A percentile compares a stretch with the other conserved stretches of the same genome.
These are phyloP conservation scores for Solanum commersonii DNA, from an alignment of 257 asterid genomes.

Conservation along the genomic window DNA sequence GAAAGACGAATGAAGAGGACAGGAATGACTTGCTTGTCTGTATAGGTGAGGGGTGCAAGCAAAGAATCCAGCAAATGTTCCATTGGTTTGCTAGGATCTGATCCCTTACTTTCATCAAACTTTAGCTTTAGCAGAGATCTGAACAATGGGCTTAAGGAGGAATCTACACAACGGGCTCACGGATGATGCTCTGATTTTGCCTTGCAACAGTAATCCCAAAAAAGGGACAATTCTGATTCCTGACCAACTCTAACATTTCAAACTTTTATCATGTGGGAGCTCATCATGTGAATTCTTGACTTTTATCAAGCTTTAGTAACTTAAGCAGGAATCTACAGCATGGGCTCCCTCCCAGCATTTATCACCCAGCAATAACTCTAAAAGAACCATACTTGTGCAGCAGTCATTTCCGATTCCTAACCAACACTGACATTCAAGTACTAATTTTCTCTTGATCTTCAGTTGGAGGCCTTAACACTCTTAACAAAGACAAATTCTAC, in stretches of 20 bases:
- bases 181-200: background rate
- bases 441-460: background rate
- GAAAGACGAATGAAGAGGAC: background rate
- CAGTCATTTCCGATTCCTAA: background rate
- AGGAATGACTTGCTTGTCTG: constrained; percentile 31
- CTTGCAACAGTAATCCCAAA: background rate
- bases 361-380: background rate
- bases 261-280: background rate
- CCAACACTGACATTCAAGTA: background rate
- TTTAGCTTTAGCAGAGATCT: constrained; percentile 6
- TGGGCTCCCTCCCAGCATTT: background rate
- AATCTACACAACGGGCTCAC: background rate
- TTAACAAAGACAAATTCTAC: background rate
- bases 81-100: background rate
- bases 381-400: background rate
- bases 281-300: background rate
- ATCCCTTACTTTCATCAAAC: constrained; percentile 29
- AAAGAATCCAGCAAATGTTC: constrained; percentile 30
- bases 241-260: background rate
- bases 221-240: background rate
- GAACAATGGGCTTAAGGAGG: background rate
- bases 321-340: background rate
- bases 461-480: background rate
- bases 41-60: constrained; percentile 19
- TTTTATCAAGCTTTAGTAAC: background rate